A percentile compares a stretch with the other conserved stretches of the same genome.
These are phyloP conservation scores for Yamadazyma akitaensis DNA, from an alignment of 805 yeast species.

Conservation along the genomic window DNA sequence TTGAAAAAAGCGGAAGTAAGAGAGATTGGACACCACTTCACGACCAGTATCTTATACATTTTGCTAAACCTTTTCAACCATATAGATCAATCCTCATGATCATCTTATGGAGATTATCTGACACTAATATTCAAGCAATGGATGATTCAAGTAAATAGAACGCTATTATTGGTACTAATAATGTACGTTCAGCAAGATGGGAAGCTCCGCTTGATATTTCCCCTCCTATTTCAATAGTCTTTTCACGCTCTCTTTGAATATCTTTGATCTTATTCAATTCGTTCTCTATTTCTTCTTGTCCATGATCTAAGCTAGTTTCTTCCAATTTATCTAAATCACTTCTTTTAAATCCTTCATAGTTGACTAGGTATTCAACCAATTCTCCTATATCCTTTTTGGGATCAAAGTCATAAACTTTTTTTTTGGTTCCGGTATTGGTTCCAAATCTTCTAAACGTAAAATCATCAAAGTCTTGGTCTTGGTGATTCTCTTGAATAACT, in stretches of 20 bases:
- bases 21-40: slow-evolving; percentile 66
- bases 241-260: slow-evolving; percentile 8
- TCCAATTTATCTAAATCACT: slow-evolving; percentile 27
- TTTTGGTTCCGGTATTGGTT: not conserved
- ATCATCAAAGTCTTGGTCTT: slow-evolving; percentile 15
- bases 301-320: slow-evolving; percentile 27
- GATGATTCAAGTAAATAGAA: slow-evolving; percentile 13
- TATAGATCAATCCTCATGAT: slow-evolving; percentile 66
- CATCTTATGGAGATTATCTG: slow-evolving; percentile 68
- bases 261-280: slow-evolving; percentile 32
- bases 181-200: not conserved
- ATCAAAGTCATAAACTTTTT: slow-evolving; percentile 1
- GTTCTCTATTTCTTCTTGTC: slow-evolving; percentile 35
- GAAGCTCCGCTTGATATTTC: slow-evolving; percentile 13
- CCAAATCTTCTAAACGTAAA: slow-evolving; percentile 19
- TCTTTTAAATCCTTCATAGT: slow-evolving; percentile 24
- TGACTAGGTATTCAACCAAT: slow-evolving; percentile 29
- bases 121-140: slow-evolving; percentile 51
- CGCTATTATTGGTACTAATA: not conserved
- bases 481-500: slow-evolving; percentile 14
- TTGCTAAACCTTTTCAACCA: slow-evolving; percentile 63
- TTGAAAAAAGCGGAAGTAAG: slow-evolving; percentile 36
- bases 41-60: slow-evolving; percentile 52
- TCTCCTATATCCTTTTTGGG: slow-evolving; percentile 24
- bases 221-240: slow-evolving; percentile 29